phyloP scores from a whole-genome alignment of 176 grass and related monocot genomes.

The Phyllostachys edulis region DNA sequence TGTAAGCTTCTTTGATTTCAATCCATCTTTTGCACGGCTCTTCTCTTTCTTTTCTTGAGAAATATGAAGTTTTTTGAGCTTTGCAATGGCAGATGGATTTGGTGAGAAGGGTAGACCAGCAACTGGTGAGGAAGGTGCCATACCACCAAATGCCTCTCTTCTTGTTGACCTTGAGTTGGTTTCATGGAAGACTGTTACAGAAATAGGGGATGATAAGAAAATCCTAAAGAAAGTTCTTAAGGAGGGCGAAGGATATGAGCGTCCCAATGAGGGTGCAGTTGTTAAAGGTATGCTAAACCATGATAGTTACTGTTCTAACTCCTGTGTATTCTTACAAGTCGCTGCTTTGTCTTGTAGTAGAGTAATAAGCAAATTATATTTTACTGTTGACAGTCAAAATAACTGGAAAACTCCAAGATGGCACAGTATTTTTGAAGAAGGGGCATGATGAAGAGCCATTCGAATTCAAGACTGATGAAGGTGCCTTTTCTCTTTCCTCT shows the following conservation, averaged over 20 bases:
- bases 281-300: conserved; percentile 57
- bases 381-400: conserved; percentile 69
- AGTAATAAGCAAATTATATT: conserved; percentile 12
- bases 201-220: conserved; percentile 96
- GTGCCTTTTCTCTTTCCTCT: conserved; percentile 33
- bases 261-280: conserved; percentile 78
- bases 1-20: conserved; percentile 52
- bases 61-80: neutral
- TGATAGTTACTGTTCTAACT: neutral
- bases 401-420: conserved; percentile 79
- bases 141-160: conserved; percentile 73
- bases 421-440: conserved; percentile 78
- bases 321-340: neutral
- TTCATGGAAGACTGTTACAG: conserved; percentile 94
- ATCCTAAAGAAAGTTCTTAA: conserved; percentile 90
- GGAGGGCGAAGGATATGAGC: conserved; percentile 87
- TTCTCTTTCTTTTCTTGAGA: neutral
- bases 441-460: conserved; percentile 74
- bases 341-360: neutral
- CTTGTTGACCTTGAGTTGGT: conserved; percentile 73
- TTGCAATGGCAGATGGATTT: conserved; percentile 67
- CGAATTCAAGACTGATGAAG: conserved; percentile 94
- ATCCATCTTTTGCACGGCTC: neutral
- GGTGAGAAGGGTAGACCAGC: conserved; percentile 82
- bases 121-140: conserved; percentile 48